Evolutionary conservation across 176 grass and related monocot species (phyloP).

Genomic region (Carex littledalei): DNA sequence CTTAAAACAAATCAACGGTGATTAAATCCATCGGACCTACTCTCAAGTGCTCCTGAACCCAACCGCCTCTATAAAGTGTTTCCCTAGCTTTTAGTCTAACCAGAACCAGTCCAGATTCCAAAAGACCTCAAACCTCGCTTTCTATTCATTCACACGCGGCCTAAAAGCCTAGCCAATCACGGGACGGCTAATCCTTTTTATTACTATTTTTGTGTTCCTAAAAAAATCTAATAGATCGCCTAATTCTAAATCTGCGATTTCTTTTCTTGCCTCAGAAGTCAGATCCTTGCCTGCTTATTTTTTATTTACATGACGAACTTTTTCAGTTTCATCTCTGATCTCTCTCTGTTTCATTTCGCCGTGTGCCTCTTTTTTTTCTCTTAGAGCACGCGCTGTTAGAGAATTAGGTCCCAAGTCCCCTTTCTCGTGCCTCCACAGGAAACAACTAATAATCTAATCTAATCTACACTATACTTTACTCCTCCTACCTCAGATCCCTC

Average conservation of each 20-base stretch:
- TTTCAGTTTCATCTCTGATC: not conserved
- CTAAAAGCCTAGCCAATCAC: not conserved
- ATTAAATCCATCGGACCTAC: too few species aligned
- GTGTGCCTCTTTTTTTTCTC: not conserved
- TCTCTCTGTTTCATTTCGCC: not conserved
- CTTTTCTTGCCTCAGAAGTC: not conserved
- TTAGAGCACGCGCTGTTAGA: conserved; percentile 1
- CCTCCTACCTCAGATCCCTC: not conserved
- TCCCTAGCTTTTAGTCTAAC: not conserved
- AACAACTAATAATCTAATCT: not conserved
- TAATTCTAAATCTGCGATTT: not conserved
- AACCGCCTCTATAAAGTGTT: not conserved
- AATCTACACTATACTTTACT: not conserved
- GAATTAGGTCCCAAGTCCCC: not conserved
- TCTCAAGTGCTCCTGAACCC: too few species aligned
- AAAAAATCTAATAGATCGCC: not conserved
- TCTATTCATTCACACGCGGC: not conserved
- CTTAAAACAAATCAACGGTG: too few species aligned
- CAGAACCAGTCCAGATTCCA: too few species aligned
- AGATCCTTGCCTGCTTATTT: not conserved
- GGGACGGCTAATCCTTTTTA: too few species aligned
- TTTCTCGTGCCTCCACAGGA: conserved; percentile 4
- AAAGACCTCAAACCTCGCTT: too few species aligned
- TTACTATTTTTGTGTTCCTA: too few species aligned
- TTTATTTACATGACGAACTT: not conserved